These are phyloP conservation scores for Talaromyces nanjingensis DNA, from an alignment of 495 filamentous ascomycete genomes.

Conservation along the genomic window DNA sequence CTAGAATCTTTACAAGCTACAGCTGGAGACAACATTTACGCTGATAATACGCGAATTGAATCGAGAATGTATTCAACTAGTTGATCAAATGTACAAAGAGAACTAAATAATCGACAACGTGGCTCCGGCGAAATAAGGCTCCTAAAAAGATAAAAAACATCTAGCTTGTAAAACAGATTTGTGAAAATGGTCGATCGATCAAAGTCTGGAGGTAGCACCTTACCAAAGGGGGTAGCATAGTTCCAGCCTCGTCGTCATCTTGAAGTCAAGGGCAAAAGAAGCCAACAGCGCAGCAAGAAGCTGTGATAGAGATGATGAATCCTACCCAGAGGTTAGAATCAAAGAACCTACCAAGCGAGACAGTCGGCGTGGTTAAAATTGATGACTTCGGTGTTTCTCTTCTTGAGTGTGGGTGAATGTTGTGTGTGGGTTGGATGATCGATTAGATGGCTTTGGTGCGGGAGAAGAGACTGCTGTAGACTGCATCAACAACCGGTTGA, in stretches of 20 bases:
- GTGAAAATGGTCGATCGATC: neutral
- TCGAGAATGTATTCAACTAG: neutral
- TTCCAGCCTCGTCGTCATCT: slow-evolving; percentile 6
- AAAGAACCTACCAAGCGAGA: slow-evolving; percentile 9
- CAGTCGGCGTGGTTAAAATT: neutral
- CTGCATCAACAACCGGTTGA: slow-evolving; percentile 91
- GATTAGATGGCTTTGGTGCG: slow-evolving; percentile 62
- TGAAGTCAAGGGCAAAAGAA: slow-evolving; percentile 3
- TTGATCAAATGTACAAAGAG: slow-evolving; percentile 9
- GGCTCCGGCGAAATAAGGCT: neutral
- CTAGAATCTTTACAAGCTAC: neutral
- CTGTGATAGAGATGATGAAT: neutral
- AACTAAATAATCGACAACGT: neutral
- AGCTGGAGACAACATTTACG: neutral
- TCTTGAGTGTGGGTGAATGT: neutral
- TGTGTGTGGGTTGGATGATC: neutral
- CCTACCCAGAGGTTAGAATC: slow-evolving; percentile 10
- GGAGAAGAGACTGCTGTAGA: slow-evolving; percentile 96
- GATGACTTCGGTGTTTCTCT: neutral
- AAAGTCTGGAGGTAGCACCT: slow-evolving; percentile 7
- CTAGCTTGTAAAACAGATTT: slow-evolving; percentile 5
- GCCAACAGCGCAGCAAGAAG: neutral
- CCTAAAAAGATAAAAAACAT: slow-evolving; percentile 5
- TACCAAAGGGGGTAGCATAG: slow-evolving; percentile 4
- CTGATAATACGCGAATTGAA: neutral